Evolutionary conservation across 2,329 filamentous ascomycete species (phyloP), one percentile per base, ranked within the genome.

Genomic region (Lomentospora prolificans): DNA sequence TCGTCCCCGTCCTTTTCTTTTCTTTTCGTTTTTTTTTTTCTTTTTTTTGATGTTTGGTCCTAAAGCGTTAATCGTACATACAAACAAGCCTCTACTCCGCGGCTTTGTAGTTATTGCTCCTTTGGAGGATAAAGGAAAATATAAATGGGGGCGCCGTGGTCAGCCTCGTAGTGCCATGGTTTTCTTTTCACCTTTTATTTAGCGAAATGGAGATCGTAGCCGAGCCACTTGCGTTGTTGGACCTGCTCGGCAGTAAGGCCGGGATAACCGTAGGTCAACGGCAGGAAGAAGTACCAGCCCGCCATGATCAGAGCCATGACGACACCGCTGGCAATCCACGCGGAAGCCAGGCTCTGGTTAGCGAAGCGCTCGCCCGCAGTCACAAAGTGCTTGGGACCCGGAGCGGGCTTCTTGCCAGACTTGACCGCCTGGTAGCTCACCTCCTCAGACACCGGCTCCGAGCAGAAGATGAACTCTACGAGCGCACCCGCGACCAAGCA

Each of bases 161-260:
- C n/a, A n/a, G n/a, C n/a, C n/a, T n/a, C n/a, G n/a, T n/a, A n/a
- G n/a, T 54, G 27, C 14, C 51, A 27, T 27, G 51, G 27, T 22
- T 6, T 12, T 44, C 30, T 24, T n/a, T 50, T 30, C 12, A 9
- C 33, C 41, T n/a, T 59, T 75, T 87, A 99, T 82, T 99, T 99
- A 58, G 94, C 94, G 76, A 99, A 99, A 75, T 99, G 94, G 68
- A 99, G 79, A 70, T 99, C 94, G 69, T 97, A 99, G 61, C 89
- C 88, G 61, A 99, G 78, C 92, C 92, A 97, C 78, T 96, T 96
- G 70, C 94, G 85, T 60, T 85, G 80, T 60, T 87, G 73, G 28
- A 99, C 87, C 67, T 90, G 78, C 10, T 85, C 82, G 17, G 95
- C 86, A 56, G 78, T 82, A 65, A 99, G 78, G 31, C 92, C 92